These are phyloP conservation scores for Lycium ferocissimum DNA, from an alignment of 257 asterid genomes.

Conservation along the genomic window DNA sequence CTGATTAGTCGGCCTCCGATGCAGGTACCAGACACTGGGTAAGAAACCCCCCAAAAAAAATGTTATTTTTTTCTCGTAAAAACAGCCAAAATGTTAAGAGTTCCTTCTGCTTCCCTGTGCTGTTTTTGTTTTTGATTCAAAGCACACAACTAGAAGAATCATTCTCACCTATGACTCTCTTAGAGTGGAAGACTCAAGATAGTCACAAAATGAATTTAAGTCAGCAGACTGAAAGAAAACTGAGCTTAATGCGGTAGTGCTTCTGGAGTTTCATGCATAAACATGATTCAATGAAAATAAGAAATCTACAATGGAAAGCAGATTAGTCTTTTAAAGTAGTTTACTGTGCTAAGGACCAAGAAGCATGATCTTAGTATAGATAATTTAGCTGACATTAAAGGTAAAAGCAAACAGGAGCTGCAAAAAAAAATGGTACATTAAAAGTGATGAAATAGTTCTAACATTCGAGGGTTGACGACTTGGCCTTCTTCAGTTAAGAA, in stretches of 20 bases:
- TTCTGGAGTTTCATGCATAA: not conserved
- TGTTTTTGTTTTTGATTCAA: not conserved
- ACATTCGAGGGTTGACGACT: not conserved
- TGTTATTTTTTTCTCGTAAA: not conserved
- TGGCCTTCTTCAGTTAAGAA: not conserved
- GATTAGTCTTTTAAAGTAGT: not conserved
- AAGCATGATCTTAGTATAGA: no score
- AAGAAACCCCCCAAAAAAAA: no score
- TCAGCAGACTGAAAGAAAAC: not conserved
- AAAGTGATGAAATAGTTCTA: not conserved
- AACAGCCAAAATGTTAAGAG: not conserved
- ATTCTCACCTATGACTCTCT: not conserved
- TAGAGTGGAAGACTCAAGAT: not conserved
- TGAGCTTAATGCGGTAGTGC: not conserved
- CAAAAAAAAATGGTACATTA: no score
- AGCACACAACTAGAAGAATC: constrained; percentile 12
- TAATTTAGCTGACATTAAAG: no score
- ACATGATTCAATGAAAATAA: not conserved
- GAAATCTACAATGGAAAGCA: not conserved
- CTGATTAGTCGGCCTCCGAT: no score
- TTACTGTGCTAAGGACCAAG: not conserved
- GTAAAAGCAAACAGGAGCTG: no score
- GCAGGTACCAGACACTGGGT: no score
- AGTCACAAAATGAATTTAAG: not conserved
- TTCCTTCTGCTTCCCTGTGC: not conserved